Conservation (phyloP, 805 yeast genomes). For the Saccharomyces eubayanus region DNA sequence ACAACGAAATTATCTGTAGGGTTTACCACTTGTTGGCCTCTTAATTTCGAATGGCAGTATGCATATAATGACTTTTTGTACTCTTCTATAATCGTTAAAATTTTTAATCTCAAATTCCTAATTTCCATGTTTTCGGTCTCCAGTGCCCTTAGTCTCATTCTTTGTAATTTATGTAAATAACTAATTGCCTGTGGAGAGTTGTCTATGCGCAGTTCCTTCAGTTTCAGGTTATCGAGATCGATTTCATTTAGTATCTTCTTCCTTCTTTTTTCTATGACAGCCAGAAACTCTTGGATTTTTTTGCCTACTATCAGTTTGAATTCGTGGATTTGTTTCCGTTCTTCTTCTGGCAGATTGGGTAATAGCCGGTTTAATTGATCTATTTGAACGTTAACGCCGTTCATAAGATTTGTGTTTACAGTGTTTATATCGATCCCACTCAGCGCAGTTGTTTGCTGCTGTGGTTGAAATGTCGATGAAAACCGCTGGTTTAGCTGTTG, state of each 20-base stretch:
- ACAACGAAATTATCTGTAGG: constrained; percentile 21
- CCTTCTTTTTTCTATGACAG: constrained; percentile 22
- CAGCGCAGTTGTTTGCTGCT: neutral
- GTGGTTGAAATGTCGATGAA: neutral
- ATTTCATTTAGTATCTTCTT: constrained; percentile 19
- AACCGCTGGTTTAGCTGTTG: neutral
- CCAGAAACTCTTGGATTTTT: constrained; percentile 20
- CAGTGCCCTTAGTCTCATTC: constrained; percentile 26
- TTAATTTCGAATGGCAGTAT: constrained; percentile 13
- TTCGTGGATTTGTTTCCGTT: constrained; percentile 12
- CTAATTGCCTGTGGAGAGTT: constrained; percentile 15
- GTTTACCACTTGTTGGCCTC: constrained; percentile 13
- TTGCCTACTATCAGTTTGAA: constrained; percentile 20
- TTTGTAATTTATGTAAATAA: constrained; percentile 22
- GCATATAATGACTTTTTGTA: constrained; percentile 21
- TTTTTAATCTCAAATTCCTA: constrained; percentile 20
- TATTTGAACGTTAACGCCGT: neutral
- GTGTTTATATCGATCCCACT: neutral
- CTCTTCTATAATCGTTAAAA: constrained; percentile 20
- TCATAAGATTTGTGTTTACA: neutral
- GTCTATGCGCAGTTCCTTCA: constrained; percentile 13
- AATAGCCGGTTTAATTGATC: neutral
- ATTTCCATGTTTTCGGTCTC: constrained; percentile 28
- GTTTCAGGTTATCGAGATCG: constrained; percentile 16
- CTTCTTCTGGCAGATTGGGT: constrained; percentile 9